Percentiles rank a stretch among this genome's conserved stretches.
Conservation (phyloP, 306 rosid species). For the Cajanus cajan region DNA sequence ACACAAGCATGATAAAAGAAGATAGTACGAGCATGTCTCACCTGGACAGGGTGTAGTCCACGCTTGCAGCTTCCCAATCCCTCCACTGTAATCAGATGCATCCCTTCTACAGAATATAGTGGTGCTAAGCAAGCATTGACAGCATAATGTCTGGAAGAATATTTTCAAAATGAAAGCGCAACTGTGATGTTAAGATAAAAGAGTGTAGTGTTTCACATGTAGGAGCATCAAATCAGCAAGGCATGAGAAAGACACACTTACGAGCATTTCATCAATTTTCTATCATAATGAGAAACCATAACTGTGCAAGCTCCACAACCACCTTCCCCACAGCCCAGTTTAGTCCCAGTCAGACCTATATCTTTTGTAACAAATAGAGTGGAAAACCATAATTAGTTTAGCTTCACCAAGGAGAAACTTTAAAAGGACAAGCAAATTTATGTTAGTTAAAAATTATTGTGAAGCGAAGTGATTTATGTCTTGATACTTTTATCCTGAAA, state of each 20-base stretch:
- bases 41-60: conserved; percentile 95
- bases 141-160: conserved; percentile 75
- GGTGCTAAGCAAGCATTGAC: conserved; percentile 97
- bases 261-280: conserved; percentile 57
- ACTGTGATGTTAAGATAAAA: conserved; percentile 27
- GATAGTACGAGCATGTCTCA: conserved; percentile 29
- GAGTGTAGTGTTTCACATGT: conserved; percentile 5
- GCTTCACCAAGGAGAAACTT: conserved; percentile 17
- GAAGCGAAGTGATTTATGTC: too few species aligned
- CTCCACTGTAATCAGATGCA: conserved; percentile 94
- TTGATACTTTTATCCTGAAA: too few species aligned
- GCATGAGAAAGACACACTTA: conserved; percentile 47
- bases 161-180: conserved; percentile 27
- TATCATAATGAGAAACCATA: conserved; percentile 81
- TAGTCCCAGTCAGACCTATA: conserved; percentile 81
- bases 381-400: conserved; percentile 15
- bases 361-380: conserved; percentile 33
- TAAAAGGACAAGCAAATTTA: conserved; percentile 18
- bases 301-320: conserved; percentile 99
- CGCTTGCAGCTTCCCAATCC: conserved; percentile 75
- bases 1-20: not conserved
- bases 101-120: conserved; percentile 93
- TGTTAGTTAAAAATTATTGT: too few species aligned
- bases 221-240: conserved; percentile 5
- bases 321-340: conserved; percentile 98